Base-by-base conservation (phyloP, 2,329 filamentous ascomycete genomes). In the Cercospora sojina region DNA sequence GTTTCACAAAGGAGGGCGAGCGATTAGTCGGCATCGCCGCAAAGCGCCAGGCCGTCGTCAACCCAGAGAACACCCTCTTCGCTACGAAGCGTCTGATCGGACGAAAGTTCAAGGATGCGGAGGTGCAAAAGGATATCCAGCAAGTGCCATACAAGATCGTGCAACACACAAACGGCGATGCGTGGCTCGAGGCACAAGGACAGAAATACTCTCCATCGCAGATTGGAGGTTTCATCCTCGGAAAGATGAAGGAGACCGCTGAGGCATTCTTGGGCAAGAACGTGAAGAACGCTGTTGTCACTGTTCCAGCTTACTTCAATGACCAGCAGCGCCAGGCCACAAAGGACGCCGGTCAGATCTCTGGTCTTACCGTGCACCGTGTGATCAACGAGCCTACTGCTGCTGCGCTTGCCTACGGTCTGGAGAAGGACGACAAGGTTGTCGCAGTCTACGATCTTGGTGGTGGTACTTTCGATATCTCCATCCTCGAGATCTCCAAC, bases 161-260 rank as follows among this genome's bases (percentile, higher is more conserved):
- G 67, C 93, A 97, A 84, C 94, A 97, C 88, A 88, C 84, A 84
- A 97, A 97, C 80, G 94, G 94, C 75, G 94, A 97, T 79, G 94
- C 94, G 70, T 97, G 94, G 94, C 91, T 98, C 71, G 88, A 93
- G 82, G 91, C 93, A 75, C 92, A 93, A 74, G 93, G 90, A 78
- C 89, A 97, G 83, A 96, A 93, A 82, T 97, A 97, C 86, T 97
- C 93, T 72, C 94, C 94, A 65, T 97, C 93, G n/a, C 94, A 98
- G 83, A 92, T 98, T 71, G 94, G 94, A 87, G 94, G 93, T 78
- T 97, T 97, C 82, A 87, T 97, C 73, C 88, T 98, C 76, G 90
- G 93, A 82, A 97, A 98, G 88, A 97, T 97, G 94, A 97, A 96
- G 89, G 94, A 97, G 87, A 98, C 94, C 61, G 94, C 94, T 72